Conservation (phyloP, 2,329 filamentous ascomycete genomes). For the Penicillium brevicompactum region DNA sequence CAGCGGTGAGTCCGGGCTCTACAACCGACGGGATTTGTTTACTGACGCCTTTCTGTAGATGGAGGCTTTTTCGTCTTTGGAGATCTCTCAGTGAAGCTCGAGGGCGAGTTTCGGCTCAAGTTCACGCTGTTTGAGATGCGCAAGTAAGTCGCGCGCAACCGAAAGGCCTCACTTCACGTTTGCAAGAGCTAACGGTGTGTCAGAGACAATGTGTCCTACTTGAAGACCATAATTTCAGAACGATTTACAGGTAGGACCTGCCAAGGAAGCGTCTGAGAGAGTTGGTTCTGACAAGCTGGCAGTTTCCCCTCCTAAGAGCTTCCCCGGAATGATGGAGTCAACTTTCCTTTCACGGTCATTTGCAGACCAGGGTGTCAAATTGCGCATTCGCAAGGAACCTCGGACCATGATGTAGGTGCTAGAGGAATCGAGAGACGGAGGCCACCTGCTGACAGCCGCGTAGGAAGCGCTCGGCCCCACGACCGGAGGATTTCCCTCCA, state of each 20-base stretch:
- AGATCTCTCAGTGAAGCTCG: constrained; percentile 76
- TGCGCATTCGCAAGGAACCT: constrained; percentile 81
- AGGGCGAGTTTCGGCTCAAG: constrained; percentile 71
- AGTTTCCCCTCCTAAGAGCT: constrained; percentile 63
- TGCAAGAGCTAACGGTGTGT: constrained; percentile 19
- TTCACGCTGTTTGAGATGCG: constrained; percentile 78
- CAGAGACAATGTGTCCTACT: constrained; percentile 50
- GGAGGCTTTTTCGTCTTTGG: constrained; percentile 90
- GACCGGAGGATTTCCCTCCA: constrained; percentile 42
- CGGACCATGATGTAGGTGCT: constrained; percentile 53
- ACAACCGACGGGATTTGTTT: neutral
- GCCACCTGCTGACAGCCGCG: constrained; percentile 16
- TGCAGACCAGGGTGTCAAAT: constrained; percentile 81
- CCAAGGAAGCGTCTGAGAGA: neutral
- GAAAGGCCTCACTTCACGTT: neutral
- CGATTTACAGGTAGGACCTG: constrained; percentile 64
- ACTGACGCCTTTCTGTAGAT: constrained; percentile 49
- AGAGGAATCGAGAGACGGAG: neutral
- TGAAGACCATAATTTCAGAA: constrained; percentile 62
- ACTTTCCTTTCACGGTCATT: constrained; percentile 80
- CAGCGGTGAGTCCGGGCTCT: constrained; percentile 45
- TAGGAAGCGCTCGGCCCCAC: constrained; percentile 42
- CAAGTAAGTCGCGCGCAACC: constrained; percentile 47
- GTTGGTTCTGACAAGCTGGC: constrained; percentile 14
- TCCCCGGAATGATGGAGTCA: constrained; percentile 78